Base-by-base conservation (phyloP, 208 protist genomes). In the Novymonas esmeraldas region DNA sequence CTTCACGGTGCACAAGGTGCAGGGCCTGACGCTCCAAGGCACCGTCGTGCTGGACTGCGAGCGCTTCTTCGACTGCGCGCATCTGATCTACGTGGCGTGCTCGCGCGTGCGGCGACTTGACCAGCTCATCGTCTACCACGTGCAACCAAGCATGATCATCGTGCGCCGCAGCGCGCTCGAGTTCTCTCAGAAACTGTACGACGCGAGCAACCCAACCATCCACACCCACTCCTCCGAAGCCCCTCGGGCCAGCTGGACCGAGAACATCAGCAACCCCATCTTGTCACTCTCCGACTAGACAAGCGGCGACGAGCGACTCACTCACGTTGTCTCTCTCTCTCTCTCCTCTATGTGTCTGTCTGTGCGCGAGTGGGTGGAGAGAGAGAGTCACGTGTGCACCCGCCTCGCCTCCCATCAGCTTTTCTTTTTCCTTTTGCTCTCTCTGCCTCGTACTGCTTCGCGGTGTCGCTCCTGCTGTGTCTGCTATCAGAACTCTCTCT, bases 1-100 rank as follows among this genome's bases (percentile, higher is more conserved):
- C 61, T 97, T 97, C 69, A 97, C 93, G 4, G 90, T 97, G 41
- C 93, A 97, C 79, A 97, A 97, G 76, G 93, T 95, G 45, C 93
- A 97, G 67, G 93, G 93, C 6, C 72, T 97, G 28, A 96, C 90
- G 14, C 65, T 97, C 14, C 65, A 91, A 4, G 90, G 89, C 29
- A 84, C 77, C 28, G 90, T 97, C 26, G 85, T 95, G 22, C 78
- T 97, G 1, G 93, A 97, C 74, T 95, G 85, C 73, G 58, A 84
- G 57, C 70, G 84, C 61, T 95, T 95, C 64, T 97, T 95, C 66
- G 79, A 90, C 42, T 97, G 93, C 56, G 85, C 90, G 13, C 93
- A 97, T 52, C 73, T 97, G 24, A 78, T 97, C 38, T 97, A 97
- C 70, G 93, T 97, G 0, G 93, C 93, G 18, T 94, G 85, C 80